Evolutionary conservation across 345 rosid species (phyloP).

Genomic region (Corymbia maculata): DNA sequence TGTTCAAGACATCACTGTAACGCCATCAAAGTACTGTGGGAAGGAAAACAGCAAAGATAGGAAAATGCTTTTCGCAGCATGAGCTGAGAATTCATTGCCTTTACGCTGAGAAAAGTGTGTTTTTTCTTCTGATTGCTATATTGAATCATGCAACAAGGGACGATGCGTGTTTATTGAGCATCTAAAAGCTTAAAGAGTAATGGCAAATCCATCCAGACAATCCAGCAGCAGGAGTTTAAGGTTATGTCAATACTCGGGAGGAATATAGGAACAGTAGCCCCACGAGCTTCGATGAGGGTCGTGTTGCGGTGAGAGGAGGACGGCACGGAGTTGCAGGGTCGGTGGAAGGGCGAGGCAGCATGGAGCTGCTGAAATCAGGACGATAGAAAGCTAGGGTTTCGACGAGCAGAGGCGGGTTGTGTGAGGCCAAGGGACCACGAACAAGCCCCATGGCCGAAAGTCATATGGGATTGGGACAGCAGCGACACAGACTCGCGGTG

Average conservation of each 20-base stretch:
- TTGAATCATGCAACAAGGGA: not conserved
- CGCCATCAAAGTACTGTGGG: not conserved
- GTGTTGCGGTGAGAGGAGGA: not conserved
- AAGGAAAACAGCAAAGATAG: not conserved
- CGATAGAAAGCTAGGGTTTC: not conserved
- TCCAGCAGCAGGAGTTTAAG: not conserved
- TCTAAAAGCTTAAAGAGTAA: not conserved
- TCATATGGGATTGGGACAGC: not conserved
- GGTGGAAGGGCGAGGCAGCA: not conserved
- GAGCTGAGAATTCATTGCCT: not conserved
- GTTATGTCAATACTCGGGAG: not conserved
- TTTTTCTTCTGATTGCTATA: not conserved
- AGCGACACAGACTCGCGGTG: fast-evolving
- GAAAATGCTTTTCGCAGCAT: not conserved
- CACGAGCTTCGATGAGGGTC: not conserved
- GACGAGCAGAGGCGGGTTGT: not conserved
- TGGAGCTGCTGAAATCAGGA: not conserved
- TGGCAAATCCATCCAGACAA: not conserved
- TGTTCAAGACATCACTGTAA: too few relatives aligned
- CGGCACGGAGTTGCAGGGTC: not conserved
- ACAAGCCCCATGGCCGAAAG: not conserved
- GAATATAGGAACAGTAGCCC: not conserved
- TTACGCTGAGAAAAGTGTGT: not conserved
- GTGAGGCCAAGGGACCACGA: not conserved
- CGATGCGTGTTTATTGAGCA: not conserved